Base-by-base conservation (phyloP, 768 basidiomycete species). In the Cystobasidium ongulense region DNA sequence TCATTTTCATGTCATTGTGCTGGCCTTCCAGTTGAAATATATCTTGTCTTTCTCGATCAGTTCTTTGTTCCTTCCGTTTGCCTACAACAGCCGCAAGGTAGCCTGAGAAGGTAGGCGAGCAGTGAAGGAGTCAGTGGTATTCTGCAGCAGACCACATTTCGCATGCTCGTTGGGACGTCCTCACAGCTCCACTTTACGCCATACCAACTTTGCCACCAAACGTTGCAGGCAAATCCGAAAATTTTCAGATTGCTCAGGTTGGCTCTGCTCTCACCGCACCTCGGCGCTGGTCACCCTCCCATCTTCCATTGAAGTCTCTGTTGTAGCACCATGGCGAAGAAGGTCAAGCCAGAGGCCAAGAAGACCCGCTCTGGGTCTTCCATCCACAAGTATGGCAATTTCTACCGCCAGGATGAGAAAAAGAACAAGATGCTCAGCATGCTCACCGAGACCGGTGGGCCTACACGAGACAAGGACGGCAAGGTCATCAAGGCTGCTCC, bases 401-500 rank as follows among this genome's bases (percentile, higher is more conserved):
- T 97, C 84, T 99, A 96, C 83, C 90, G 93, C 82, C 29, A 54
- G 39, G 87, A 93, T 89, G 77, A 78, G 64, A 97, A 97, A 81
- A 85, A 87, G 78, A 92, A 88, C 41, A 83, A 84, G 35, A 84
- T 89, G 74, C 86, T 93, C 68, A 97, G 96, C 84, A 89, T 99
- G 89, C 86, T 96, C 78, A 90, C 86, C 73, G 92, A 92, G 41
- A 75, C 74, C 15, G 50, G 63, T 25, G 93, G 93, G 83, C 87
- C 95, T 75, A 85, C 96, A 31, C 86, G 92, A 54, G 91, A 97
- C 83, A 87, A 86, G 78, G 89, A 92, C 76, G 96, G 96, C 71
- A 95, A 93, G 82, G 88, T 98, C 79, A 86, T 90, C 75, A 85
- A 94, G 82, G 92, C 92, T 65, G 95, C 96, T 75, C 91, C 90